phyloP scores from a whole-genome alignment of 768 basidiomycete species.

The Omphalotus guepiniiformis region DNA sequence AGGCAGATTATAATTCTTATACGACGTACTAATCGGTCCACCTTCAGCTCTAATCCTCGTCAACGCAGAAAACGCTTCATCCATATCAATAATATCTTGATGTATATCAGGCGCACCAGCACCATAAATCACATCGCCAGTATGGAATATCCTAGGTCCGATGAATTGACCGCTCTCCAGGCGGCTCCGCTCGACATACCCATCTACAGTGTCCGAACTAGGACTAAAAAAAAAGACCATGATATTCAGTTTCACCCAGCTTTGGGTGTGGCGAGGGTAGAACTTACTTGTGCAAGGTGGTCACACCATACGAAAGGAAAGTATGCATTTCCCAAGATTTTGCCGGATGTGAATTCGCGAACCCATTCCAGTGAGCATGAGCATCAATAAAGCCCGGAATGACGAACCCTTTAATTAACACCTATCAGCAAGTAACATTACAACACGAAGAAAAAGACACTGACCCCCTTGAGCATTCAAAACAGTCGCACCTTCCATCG shows the following conservation, averaged over 20 bases:
- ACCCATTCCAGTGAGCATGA: conserved; percentile 71
- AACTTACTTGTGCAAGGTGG: conserved; percentile 70
- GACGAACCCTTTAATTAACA: conserved; percentile 44
- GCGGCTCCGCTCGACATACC: conserved; percentile 62
- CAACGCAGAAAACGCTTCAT: conserved; percentile 63
- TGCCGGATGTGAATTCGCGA: conserved; percentile 48
- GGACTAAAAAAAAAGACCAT: conserved; percentile 39
- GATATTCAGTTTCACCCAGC: background rate
- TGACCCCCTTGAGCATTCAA: conserved; percentile 62
- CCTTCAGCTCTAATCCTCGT: conserved; percentile 69
- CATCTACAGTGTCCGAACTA: conserved; percentile 56
- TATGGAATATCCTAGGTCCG: conserved; percentile 71
- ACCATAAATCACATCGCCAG: conserved; percentile 63
- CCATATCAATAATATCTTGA: conserved; percentile 58
- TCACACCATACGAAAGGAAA: conserved; percentile 73
- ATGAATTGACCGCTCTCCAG: conserved; percentile 65
- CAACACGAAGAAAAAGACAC: conserved; percentile 10
- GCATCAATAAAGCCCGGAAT: conserved; percentile 74
- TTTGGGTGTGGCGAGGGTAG: background rate
- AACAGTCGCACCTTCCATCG: conserved; percentile 37
- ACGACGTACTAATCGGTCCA: conserved; percentile 65
- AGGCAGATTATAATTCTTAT: conserved; percentile 76
- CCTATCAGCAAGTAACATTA: conserved; percentile 6
- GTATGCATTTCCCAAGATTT: conserved; percentile 72
- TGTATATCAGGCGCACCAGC: conserved; percentile 41